A percentile compares a stretch with the other conserved stretches of the same genome.
These are phyloP conservation scores for Mycena kentingensis DNA, from an alignment of 768 basidiomycete species.

Conservation along the genomic window DNA sequence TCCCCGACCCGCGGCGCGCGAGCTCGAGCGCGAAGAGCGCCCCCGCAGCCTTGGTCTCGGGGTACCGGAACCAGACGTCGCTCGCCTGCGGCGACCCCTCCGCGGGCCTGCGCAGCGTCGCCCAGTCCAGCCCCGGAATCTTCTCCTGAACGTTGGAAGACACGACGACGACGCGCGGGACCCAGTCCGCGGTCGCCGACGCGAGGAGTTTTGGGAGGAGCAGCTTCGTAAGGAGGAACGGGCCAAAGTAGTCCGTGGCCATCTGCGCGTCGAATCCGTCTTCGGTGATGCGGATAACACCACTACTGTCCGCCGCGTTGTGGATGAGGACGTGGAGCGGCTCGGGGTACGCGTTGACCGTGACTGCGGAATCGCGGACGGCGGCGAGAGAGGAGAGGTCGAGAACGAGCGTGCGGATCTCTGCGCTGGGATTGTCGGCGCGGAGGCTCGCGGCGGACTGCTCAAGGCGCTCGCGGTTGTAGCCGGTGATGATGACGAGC, in stretches of 20 bases:
- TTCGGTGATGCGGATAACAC: neutral
- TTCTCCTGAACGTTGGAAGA: neutral
- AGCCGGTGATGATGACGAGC: constrained; percentile 4
- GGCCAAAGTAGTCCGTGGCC: constrained; percentile 4
- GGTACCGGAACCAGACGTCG: neutral
- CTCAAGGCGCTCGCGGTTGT: constrained; percentile 1
- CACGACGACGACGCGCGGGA: constrained; percentile 5
- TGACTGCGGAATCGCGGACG: neutral
- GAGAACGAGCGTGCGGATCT: constrained; percentile 1
- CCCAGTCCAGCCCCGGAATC: neutral
- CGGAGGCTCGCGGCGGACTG: neutral
- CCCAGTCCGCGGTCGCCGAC: neutral
- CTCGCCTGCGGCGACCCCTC: neutral
- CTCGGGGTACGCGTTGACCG: constrained; percentile 5
- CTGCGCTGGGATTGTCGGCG: neutral
- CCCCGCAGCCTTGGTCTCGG: constrained; percentile 1
- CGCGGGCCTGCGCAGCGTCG: neutral
- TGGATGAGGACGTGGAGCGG: constrained; percentile 1
- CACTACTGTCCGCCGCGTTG: neutral
- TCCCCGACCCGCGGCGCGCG: neutral
- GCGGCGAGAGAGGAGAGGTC: constrained; percentile 4
- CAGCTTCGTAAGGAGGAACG: constrained; percentile 10
- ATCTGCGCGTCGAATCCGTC: constrained; percentile 2
- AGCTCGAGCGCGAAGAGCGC: neutral
- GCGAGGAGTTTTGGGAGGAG: constrained; percentile 4